Conservation (phyloP, 306 rosid genomes). For the Lupinus albus region DNA sequence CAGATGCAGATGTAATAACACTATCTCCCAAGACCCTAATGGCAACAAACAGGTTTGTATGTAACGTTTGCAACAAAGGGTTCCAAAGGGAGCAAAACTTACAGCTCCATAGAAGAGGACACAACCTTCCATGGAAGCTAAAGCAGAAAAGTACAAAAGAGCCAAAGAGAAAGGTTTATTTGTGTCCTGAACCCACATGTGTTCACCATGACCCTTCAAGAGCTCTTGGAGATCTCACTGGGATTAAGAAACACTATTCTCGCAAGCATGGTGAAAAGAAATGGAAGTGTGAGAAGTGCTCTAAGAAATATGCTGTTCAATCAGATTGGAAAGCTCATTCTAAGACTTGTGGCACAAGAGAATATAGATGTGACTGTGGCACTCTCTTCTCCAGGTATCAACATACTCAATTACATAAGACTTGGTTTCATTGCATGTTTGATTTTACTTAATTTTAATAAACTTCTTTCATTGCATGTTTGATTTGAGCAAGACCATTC, state of each 20-base stretch:
- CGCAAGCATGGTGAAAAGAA: conserved; percentile 95
- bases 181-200: conserved; percentile 87
- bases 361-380: conserved; percentile 91
- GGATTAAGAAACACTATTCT: conserved; percentile 83
- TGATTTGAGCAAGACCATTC: conserved; percentile 28
- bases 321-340: conserved; percentile 98
- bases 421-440: conserved; percentile 3
- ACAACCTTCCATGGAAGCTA: conserved; percentile 92
- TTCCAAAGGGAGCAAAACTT: conserved; percentile 94
- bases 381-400: conserved; percentile 92
- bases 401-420: not conserved
- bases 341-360: conserved; percentile 91
- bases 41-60: conserved; percentile 95
- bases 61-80: conserved; percentile 96
- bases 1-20: conserved; percentile 94
- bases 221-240: conserved; percentile 92
- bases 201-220: conserved; percentile 92
- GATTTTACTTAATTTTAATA: conserved; percentile 8
- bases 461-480: conserved; percentile 13
- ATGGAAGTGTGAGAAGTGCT: conserved; percentile 93
- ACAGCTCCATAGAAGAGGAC: conserved; percentile 96
- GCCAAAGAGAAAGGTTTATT: conserved; percentile 79
- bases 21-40: conserved; percentile 89
- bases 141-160: conserved; percentile 84
- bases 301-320: conserved; percentile 85